Evolutionary conservation across 306 rosid species (phyloP).

Genomic region (Albizia julibrissin): DNA sequence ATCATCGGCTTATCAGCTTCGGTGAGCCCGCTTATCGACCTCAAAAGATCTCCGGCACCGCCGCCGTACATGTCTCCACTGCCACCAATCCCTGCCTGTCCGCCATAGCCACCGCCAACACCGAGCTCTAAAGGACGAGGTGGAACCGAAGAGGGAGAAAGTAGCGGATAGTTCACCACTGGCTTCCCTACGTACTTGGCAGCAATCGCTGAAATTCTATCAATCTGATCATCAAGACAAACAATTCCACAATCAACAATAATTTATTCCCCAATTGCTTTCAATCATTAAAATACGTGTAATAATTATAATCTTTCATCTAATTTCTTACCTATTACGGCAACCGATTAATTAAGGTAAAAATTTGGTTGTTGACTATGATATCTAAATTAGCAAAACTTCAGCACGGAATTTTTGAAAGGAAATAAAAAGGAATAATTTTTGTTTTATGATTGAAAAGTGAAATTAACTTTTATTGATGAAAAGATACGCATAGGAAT

Average conservation of each 20-base stretch:
- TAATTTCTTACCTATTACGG: neutral
- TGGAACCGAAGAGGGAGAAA: slow-evolving; percentile 70
- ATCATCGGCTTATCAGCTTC: slow-evolving; percentile 90
- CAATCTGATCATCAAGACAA: slow-evolving; percentile 52
- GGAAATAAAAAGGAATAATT: neutral
- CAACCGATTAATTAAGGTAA: neutral
- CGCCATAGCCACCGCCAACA: slow-evolving; percentile 56
- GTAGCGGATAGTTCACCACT: slow-evolving; percentile 68
- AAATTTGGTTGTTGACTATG: neutral
- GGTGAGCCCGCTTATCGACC: slow-evolving; percentile 65
- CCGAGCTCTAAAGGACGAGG: slow-evolving; percentile 74
- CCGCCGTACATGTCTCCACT: slow-evolving; percentile 63
- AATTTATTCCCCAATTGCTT: neutral
- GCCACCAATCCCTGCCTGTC: slow-evolving; percentile 55
- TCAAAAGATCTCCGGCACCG: slow-evolving; percentile 67
- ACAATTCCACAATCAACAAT: neutral
- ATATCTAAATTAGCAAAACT: neutral
- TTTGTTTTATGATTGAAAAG: neutral
- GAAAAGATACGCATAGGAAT: neutral
- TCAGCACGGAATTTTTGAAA: neutral
- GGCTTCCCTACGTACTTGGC: slow-evolving; percentile 97
- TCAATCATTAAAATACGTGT: neutral
- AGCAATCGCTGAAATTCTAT: slow-evolving; percentile 87
- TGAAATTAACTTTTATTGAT: neutral
- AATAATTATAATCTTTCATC: neutral